A percentile compares a stretch with the other conserved stretches of the same genome.
Conservation (phyloP, 805 yeast genomes). For the Starmerella gropengiesseri region DNA sequence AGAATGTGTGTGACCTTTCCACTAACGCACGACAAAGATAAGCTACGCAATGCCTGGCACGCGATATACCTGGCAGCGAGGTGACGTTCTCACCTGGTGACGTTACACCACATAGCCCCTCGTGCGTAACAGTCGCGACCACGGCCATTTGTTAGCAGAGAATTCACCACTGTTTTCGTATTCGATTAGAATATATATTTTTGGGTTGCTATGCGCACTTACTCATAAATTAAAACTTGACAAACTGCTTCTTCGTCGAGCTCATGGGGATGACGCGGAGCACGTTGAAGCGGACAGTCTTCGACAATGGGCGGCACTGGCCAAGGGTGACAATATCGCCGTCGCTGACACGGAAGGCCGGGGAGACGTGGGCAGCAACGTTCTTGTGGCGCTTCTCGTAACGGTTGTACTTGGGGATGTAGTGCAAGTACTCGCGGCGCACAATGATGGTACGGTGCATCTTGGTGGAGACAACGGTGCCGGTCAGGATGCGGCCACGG, state of each 20-base stretch:
- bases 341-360: conserved; percentile 99
- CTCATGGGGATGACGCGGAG: conserved; percentile 86
- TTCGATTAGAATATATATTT: neutral
- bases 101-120: no score
- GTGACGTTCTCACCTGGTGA: no score
- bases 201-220: conserved; percentile 7
- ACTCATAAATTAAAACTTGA: conserved; percentile 67
- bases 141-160: no score
- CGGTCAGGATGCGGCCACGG: conserved; percentile 99
- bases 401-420: conserved; percentile 99
- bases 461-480: conserved; percentile 99
- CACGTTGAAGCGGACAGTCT: conserved; percentile 99
- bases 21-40: no score
- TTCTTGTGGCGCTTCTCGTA: conserved; percentile 99
- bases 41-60: no score
- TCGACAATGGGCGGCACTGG: conserved; percentile 99
- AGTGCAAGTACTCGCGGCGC: conserved; percentile 99
- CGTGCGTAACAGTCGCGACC: no score
- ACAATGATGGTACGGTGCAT: conserved; percentile 99
- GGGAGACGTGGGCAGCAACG: conserved; percentile 99
- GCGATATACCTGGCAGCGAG: no score
- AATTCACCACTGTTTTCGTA: no score
- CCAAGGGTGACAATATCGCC: conserved; percentile 99
- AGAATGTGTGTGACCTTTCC: no score
- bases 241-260: conserved; percentile 79